phyloP scores from a whole-genome alignment of 1,139 yeast species.

The Suhomyces anneliseae region DNA sequence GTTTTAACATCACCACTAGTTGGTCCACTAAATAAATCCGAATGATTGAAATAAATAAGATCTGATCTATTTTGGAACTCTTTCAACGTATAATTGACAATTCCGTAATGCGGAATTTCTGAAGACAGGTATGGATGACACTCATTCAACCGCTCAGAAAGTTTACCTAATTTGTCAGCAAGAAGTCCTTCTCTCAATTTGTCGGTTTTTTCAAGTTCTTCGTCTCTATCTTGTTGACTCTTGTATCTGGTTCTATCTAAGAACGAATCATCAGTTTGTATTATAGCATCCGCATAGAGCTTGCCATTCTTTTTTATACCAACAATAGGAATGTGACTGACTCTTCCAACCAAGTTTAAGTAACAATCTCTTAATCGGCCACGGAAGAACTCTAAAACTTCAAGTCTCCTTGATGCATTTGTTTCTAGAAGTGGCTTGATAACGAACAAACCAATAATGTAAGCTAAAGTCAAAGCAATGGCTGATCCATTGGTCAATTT shows the following conservation, averaged over 20 bases:
- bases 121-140: conserved; percentile 31
- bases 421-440: conserved; percentile 40
- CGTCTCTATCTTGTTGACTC: conserved; percentile 15
- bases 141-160: conserved; percentile 24
- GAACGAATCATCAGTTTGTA: conserved; percentile 37
- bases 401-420: conserved; percentile 32
- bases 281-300: conserved; percentile 40
- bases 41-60: conserved; percentile 33
- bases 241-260: conserved; percentile 13
- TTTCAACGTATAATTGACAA: conserved; percentile 31
- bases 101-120: conserved; percentile 39
- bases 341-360: conserved; percentile 34
- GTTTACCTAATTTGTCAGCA: conserved; percentile 23
- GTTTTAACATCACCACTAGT: conserved; percentile 13
- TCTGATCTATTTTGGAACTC: conserved; percentile 42
- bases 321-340: conserved; percentile 43
- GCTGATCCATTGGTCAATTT: conserved; percentile 41
- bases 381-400: conserved; percentile 36
- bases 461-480: conserved; percentile 28
- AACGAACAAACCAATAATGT: conserved; percentile 33
- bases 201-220: conserved; percentile 22
- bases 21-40: conserved; percentile 25
- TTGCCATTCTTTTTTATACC: conserved; percentile 34
- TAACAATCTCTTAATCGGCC: conserved; percentile 38
- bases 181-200: conserved; percentile 28